These are phyloP conservation scores for Alternaria sp. DNA, from an alignment of 2,329 filamentous ascomycete species.

Conservation along the genomic window DNA sequence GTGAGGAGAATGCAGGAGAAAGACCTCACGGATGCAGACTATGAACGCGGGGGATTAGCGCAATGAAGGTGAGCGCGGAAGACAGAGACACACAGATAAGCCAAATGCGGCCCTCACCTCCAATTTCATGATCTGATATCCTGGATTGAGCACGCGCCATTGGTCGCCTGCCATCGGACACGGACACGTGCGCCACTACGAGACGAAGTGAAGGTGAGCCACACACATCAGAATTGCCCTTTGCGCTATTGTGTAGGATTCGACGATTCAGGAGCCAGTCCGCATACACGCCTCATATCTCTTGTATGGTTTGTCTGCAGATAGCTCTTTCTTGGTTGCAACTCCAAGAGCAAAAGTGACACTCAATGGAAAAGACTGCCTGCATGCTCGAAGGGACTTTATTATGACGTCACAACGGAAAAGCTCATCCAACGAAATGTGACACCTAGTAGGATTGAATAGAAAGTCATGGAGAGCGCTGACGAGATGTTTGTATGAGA, in stretches of 20 bases:
- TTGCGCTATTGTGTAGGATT: too few species aligned
- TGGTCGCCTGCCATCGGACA: neutral
- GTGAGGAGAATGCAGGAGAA: neutral
- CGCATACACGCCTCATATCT: too few species aligned
- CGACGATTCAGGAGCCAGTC: too few species aligned
- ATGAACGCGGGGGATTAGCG: slow-evolving; percentile 10
- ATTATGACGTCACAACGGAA: too few species aligned
- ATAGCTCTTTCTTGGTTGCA: neutral
- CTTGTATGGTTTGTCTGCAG: neutral
- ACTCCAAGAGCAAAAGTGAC: neutral
- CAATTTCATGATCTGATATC: neutral
- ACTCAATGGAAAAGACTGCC: neutral
- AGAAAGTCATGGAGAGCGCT: neutral
- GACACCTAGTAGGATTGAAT: neutral
- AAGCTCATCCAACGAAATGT: too few species aligned
- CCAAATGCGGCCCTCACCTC: slow-evolving; percentile 9
- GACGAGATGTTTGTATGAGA: too few species aligned
- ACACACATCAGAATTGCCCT: too few species aligned
- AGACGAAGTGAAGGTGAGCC: slow-evolving; percentile 3
- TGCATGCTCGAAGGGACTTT: too few species aligned
- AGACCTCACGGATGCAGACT: neutral
- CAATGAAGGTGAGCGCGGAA: slow-evolving; percentile 22
- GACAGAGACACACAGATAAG: neutral
- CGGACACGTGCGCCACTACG: neutral
- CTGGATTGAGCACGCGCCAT: neutral